Percentiles rank a stretch among this genome's conserved stretches.
Evolutionary conservation across 345 rosid species (phyloP).

Genomic region (Theobroma cacao): DNA sequence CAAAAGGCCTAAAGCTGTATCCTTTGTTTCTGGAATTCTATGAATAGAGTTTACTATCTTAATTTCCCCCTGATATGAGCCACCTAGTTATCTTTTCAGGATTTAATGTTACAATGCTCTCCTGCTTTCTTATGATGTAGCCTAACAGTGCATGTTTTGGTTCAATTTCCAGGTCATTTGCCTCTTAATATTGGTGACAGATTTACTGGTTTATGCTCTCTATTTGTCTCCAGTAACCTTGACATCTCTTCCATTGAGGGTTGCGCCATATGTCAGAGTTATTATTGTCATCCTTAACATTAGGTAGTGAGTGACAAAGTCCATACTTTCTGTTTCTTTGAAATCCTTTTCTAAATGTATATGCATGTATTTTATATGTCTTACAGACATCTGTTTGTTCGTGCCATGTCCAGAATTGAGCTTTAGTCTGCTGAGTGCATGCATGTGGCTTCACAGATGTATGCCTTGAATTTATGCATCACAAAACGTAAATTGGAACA

Average conservation of each 20-base stretch:
- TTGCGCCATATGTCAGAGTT: conserved; percentile 90
- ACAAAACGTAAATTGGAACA: not conserved
- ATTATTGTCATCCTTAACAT: conserved; percentile 65
- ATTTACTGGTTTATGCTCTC: conserved; percentile 68
- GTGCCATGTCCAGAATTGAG: not conserved
- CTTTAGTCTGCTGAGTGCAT: not conserved
- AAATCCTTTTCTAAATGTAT: not conserved
- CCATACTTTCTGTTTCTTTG: not conserved
- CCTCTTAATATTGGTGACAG: conserved; percentile 61
- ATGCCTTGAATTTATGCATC: not conserved
- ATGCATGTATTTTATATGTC: not conserved
- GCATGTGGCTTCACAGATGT: not conserved
- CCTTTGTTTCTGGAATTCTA: not conserved
- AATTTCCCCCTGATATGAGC: not conserved
- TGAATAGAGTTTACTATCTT: not conserved
- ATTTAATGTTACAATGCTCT: not conserved
- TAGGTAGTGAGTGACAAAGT: conserved; percentile 46
- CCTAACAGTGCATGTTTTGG: conserved; percentile 18
- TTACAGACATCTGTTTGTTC: not conserved
- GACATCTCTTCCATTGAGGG: conserved; percentile 69
- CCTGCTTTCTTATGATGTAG: not conserved
- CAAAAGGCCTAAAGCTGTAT: not conserved
- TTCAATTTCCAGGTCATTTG: conserved; percentile 62
- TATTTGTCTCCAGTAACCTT: conserved; percentile 73
- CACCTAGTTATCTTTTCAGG: not conserved